phyloP scores from a whole-genome alignment of 495 filamentous ascomycete genomes.

The Talaromyces proteolyticus region DNA sequence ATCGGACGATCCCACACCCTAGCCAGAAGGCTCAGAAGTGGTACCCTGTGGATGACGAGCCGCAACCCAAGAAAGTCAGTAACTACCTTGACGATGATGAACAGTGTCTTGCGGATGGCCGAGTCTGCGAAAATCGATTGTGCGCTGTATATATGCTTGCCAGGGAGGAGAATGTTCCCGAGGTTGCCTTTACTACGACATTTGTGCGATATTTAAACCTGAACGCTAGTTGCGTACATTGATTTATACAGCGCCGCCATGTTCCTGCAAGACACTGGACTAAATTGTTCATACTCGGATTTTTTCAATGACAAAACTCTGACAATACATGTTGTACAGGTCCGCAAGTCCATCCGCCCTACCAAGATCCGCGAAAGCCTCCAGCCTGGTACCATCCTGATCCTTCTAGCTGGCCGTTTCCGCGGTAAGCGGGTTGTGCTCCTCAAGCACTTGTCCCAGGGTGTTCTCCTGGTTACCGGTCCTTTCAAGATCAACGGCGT shows the following conservation, averaged over 20 bases:
- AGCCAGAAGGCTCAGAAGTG: constrained; percentile 96
- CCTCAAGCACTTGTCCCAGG: constrained; percentile 92
- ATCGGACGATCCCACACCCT: constrained; percentile 76
- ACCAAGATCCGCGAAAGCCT: constrained; percentile 81
- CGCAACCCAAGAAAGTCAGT: constrained; percentile 85
- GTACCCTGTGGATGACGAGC: constrained; percentile 95
- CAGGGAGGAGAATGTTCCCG: neutral
- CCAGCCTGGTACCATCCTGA: constrained; percentile 88
- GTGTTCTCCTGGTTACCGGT: constrained; percentile 96
- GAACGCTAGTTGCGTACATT: neutral
- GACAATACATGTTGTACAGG: constrained; percentile 43
- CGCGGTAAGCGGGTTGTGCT: constrained; percentile 99
- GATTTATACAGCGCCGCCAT: neutral
- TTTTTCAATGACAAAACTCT: neutral
- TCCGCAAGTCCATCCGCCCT: constrained; percentile 88
- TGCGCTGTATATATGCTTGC: neutral
- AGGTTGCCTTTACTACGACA: neutral
- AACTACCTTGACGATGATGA: constrained; percentile 20
- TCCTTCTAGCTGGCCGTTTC: constrained; percentile 99
- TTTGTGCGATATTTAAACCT: neutral
- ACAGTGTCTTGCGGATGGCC: constrained; percentile 4
- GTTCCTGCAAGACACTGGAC: neutral
- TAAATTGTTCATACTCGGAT: neutral
- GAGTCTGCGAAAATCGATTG: neutral
- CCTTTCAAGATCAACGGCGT: constrained; percentile 99